Evolutionary conservation across 768 basidiomycete species (phyloP).

Genomic region (Trametes coccinea): DNA sequence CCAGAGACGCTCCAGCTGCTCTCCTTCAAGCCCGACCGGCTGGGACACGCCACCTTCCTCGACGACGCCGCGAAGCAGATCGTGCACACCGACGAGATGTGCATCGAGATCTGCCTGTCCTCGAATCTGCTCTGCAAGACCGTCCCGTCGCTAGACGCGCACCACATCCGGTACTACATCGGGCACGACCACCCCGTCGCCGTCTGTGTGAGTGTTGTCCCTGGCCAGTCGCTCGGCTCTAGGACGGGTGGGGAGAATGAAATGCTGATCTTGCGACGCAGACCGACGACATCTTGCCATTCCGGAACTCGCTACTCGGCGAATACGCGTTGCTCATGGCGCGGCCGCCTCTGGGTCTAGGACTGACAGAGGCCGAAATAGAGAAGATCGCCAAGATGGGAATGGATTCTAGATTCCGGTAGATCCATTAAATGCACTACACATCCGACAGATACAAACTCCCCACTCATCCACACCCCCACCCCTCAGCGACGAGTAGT

Average conservation of each 20-base stretch:
- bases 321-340: constrained; percentile 85
- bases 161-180: constrained; percentile 73
- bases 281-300: constrained; percentile 84
- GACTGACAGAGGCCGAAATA: constrained; percentile 60
- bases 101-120: constrained; percentile 79
- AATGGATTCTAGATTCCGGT: constrained; percentile 43
- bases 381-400: constrained; percentile 59
- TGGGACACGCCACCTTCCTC: constrained; percentile 84
- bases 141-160: constrained; percentile 59
- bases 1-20: constrained; percentile 64
- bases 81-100: constrained; percentile 55
- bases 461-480: no score
- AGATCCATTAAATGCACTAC: background rate
- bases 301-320: constrained; percentile 68
- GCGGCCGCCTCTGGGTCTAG: constrained; percentile 67
- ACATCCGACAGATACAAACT: background rate
- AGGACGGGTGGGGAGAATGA: no score
- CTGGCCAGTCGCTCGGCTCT: no score
- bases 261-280: constrained; percentile 28
- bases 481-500: no score
- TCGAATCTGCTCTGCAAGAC: constrained; percentile 83
- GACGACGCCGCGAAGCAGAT: constrained; percentile 55
- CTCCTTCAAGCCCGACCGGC: constrained; percentile 60
- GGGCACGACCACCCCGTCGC: constrained; percentile 63
- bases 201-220: constrained; percentile 81